phyloP scores from a whole-genome alignment of 164 flowering plant species.

The Houttuynia cordata region DNA sequence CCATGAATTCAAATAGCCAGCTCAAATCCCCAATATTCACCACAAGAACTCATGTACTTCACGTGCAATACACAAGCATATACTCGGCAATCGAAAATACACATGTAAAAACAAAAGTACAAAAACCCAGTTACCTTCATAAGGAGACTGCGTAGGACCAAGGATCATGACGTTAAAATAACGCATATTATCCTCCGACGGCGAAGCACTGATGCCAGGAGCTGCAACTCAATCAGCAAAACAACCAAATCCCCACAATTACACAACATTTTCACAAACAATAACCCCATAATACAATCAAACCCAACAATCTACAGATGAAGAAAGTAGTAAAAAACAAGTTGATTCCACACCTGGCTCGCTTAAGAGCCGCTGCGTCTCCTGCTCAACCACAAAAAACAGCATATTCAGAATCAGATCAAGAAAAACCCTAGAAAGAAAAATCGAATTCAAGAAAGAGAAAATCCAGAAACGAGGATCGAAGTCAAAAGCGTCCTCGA shows the following conservation, averaged over 20 bases:
- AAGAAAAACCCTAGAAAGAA: constrained; percentile 1
- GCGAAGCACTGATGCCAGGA: constrained; percentile 89
- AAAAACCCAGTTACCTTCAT: constrained; percentile 48
- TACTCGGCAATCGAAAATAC: neutral
- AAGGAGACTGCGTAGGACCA: constrained; percentile 85
- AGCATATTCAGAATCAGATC: constrained; percentile 1
- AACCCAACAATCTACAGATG: neutral
- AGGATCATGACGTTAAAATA: constrained; percentile 89
- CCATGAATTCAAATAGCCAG: no score
- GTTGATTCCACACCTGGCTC: constrained; percentile 49
- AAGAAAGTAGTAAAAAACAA: neutral
- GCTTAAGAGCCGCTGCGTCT: constrained; percentile 83
- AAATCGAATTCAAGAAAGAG: neutral
- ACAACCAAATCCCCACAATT: neutral
- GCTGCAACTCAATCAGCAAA: constrained; percentile 26
- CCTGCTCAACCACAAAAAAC: constrained; percentile 32
- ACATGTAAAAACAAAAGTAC: neutral
- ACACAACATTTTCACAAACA: neutral
- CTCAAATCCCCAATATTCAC: no score
- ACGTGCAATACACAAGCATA: neutral
- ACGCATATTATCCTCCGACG: constrained; percentile 85
- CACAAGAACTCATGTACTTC: neutral
- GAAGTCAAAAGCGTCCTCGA: neutral
- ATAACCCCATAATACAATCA: neutral
- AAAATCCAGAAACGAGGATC: constrained; percentile 4